phyloP scores from a whole-genome alignment of 169 alveolate species.

The Ophryocystis elektroscirrha region DNA sequence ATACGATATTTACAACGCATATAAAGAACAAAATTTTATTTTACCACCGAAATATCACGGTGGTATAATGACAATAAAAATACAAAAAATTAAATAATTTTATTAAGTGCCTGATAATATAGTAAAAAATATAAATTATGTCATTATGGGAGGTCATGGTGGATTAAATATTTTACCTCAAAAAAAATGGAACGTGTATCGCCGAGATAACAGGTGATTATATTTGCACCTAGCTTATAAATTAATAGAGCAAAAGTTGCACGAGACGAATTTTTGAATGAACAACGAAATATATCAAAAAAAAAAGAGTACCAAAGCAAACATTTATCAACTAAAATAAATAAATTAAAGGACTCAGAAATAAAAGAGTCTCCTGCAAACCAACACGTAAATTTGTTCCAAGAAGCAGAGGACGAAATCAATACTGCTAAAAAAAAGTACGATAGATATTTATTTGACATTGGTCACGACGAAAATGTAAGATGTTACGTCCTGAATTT shows the following conservation, averaged over 20 bases:
- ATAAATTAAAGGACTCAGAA: background rate
- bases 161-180: slow-evolving; percentile 67
- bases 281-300: slow-evolving; percentile 9
- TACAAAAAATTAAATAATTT: too few species aligned
- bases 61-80: background rate
- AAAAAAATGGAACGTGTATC: slow-evolving; percentile 63
- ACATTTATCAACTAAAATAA: slow-evolving; percentile 4
- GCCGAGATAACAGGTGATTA: slow-evolving; percentile 54
- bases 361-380: background rate
- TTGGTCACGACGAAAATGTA: slow-evolving; percentile 12
- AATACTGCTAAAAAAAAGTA: slow-evolving; percentile 12
- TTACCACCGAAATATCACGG: background rate
- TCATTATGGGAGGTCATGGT: slow-evolving; percentile 83
- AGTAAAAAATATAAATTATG: background rate
- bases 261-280: slow-evolving; percentile 16
- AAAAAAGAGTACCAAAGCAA: slow-evolving; percentile 2
- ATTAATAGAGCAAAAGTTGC: slow-evolving; percentile 26
- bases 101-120: too few species aligned
- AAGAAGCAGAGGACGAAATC: slow-evolving; percentile 18
- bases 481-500: background rate
- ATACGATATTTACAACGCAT: background rate
- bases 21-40: background rate
- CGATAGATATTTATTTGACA: slow-evolving; percentile 17
- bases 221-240: slow-evolving; percentile 43
- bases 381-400: slow-evolving; percentile 12